Evolutionary conservation across 2,329 filamentous ascomycete genomes (phyloP), one percentile per base, ranked within the genome.

Genomic region (Nigrograna mackinnonii): DNA sequence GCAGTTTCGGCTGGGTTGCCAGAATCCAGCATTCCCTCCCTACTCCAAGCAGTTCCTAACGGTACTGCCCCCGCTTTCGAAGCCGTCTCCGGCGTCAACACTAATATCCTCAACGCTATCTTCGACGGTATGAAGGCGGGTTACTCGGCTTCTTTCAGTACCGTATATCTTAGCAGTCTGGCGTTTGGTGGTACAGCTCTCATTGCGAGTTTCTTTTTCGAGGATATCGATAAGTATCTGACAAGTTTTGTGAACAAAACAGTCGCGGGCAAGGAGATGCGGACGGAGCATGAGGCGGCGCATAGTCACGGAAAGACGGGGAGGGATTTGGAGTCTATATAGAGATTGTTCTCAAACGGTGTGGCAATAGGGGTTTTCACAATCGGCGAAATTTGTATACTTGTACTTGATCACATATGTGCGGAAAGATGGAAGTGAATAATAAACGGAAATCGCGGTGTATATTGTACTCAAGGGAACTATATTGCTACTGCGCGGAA

Each of bases 171-270:
- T 11, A 34, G 31, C 31, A 34, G 31, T 34, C 9, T 34, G 7
- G 31, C 31, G 16, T 34, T 34, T 16, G 31, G 31, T 11, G 31
- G 7, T 7, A 11, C 16, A 12, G 31, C 31, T 7, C 31, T 34
- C 7, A 34, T 34, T 34, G 31, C 16, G 9, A 7, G 11, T 34
- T 34, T 34, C 16, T 17, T 34, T 9, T 7, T 16, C 16, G 7
- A 7, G 9, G 31, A 34, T 17, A 17, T 34, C 16, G 31, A 34
- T 17, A 34, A 34, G 31, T 34, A 34, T 34, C 16, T 34, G 31
- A 34, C 31, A 11, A 16, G 16, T 34, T 34, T 34, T 16, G 31
- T 34, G 11, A 34, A 34, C 31, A 34, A 34, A 16, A 34, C 31
- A 7, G 31, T 34, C 7, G 31, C 16, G n/a, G n/a, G 11, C 24